These are phyloP conservation scores for Venturia aucupariae DNA, from an alignment of 2,329 filamentous ascomycete species.

Conservation along the genomic window DNA sequence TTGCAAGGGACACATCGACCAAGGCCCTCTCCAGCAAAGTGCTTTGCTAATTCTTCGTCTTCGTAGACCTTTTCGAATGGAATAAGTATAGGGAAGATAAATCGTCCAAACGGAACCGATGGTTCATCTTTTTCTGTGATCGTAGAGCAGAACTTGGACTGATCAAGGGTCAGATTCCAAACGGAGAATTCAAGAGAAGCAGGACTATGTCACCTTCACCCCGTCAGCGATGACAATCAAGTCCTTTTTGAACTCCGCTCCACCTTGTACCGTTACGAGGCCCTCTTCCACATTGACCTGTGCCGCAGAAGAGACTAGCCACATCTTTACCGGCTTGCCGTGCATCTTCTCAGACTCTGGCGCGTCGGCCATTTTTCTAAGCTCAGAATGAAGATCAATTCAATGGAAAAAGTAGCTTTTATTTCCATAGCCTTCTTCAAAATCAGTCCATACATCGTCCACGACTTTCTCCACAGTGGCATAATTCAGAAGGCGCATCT, in stretches of 20 bases:
- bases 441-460: not conserved
- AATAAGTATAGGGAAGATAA: not conserved
- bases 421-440: not conserved
- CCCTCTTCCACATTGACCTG: slow-evolving; percentile 9
- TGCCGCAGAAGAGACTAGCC: slow-evolving; percentile 4
- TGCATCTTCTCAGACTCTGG: not conserved
- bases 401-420: not conserved
- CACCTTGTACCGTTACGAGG: slow-evolving; percentile 11
- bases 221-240: slow-evolving; percentile 15
- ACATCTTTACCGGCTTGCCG: not conserved
- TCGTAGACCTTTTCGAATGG: not conserved
- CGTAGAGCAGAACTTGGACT: not conserved
- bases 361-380: slow-evolving; percentile 11
- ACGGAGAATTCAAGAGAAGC: not conserved
- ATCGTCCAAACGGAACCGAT: not conserved
- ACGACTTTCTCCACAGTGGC: not conserved
- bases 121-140: not conserved
- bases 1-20: not conserved
- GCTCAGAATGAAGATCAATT: slow-evolving; percentile 10
- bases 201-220: not conserved
- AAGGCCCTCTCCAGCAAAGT: not conserved
- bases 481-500: not conserved
- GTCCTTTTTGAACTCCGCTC: slow-evolving; percentile 14
- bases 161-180: not conserved
- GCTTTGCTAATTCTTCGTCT: not conserved